Evolutionary conservation across 2,329 filamentous ascomycete genomes (phyloP).

Genomic region (Septoria linicola): DNA sequence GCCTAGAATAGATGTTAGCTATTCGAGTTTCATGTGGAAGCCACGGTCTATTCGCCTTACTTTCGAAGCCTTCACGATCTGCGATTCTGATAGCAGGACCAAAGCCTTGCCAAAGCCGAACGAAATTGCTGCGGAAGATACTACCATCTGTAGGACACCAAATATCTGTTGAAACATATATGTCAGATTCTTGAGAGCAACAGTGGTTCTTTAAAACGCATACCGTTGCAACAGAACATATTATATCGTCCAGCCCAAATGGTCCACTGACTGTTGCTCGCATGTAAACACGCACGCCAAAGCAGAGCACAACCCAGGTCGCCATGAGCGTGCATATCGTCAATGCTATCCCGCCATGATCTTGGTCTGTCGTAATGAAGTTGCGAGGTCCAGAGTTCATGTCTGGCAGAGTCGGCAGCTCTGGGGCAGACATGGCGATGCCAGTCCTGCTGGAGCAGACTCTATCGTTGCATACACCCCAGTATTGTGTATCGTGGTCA

Average conservation of each 20-base stretch:
- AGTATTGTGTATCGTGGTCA: neutral
- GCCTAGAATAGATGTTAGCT: conserved; percentile 12
- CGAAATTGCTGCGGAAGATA: conserved; percentile 25
- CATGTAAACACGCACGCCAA: conserved; percentile 29
- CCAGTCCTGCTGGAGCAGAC: conserved; percentile 9
- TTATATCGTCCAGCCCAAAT: conserved; percentile 28
- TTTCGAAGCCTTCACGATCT: conserved; percentile 23
- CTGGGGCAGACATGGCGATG: conserved; percentile 19
- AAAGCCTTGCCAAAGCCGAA: conserved; percentile 29
- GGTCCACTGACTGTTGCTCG: conserved; percentile 27
- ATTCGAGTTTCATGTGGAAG: neutral
- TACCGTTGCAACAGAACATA: conserved; percentile 29
- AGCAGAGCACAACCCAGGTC: conserved; percentile 30
- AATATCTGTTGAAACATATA: conserved; percentile 16
- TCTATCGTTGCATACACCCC: neutral
- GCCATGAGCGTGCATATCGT: conserved; percentile 30
- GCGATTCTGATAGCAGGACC: conserved; percentile 18
- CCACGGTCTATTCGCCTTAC: conserved; percentile 1
- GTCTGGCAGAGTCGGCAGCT: conserved; percentile 22
- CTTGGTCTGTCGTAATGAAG: conserved; percentile 28
- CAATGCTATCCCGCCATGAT: conserved; percentile 30
- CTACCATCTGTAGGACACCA: conserved; percentile 26
- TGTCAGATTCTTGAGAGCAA: neutral
- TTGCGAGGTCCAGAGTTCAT: conserved; percentile 25
- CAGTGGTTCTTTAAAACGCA: neutral